These are phyloP conservation scores for Colletotrichum sp. DNA, from an alignment of 2,329 filamentous ascomycete genomes.

Conservation along the genomic window DNA sequence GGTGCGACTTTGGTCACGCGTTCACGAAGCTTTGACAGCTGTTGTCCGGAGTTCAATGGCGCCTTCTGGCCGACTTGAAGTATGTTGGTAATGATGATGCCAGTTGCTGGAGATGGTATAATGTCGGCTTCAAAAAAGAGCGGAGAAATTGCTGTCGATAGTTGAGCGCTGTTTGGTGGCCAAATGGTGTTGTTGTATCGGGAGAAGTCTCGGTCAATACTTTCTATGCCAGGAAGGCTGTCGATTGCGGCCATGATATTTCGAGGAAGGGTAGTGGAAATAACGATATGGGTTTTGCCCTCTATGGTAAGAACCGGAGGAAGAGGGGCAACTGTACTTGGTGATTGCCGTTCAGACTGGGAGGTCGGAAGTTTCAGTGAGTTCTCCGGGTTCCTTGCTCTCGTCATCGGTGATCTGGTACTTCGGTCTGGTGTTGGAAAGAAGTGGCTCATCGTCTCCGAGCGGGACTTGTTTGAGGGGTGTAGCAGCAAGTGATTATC, in stretches of 20 bases:
- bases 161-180: slow-evolving; percentile 32
- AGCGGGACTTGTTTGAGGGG: slow-evolving; percentile 25
- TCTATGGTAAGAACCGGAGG: slow-evolving; percentile 24
- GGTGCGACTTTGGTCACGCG: slow-evolving; percentile 56
- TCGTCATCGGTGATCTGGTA: background rate
- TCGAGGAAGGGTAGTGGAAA: slow-evolving; percentile 55
- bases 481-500: slow-evolving; percentile 36
- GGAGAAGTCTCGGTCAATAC: slow-evolving; percentile 67
- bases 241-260: slow-evolving; percentile 54
- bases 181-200: slow-evolving; percentile 38
- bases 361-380: background rate
- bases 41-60: slow-evolving; percentile 54
- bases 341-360: background rate
- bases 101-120: slow-evolving; percentile 70
- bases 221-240: slow-evolving; percentile 50
- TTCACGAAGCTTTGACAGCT: slow-evolving; percentile 54
- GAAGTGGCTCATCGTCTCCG: background rate
- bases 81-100: slow-evolving; percentile 73
- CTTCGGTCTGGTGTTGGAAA: background rate
- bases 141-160: slow-evolving; percentile 31
- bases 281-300: slow-evolving; percentile 44
- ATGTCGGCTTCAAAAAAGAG: slow-evolving; percentile 72
- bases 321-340: background rate
- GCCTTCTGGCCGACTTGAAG: slow-evolving; percentile 75
- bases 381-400: background rate